Evolutionary conservation across 106 monocot species (phyloP).

Genomic region (Platanthera guangdongensis): DNA sequence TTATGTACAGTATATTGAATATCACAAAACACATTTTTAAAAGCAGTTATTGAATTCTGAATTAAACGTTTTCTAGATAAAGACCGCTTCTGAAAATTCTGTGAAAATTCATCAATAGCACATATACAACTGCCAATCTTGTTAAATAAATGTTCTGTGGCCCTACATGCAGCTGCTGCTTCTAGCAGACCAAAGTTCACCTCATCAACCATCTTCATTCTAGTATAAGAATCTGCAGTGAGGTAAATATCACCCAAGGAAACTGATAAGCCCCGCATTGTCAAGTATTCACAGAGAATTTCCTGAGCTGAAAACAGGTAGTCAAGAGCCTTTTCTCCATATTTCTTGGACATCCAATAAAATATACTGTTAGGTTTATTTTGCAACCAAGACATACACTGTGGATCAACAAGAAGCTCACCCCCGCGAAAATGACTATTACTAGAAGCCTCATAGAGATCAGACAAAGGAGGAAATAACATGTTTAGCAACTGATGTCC

Average conservation of each 20-base stretch:
- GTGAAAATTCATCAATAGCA: slow-evolving; percentile 12
- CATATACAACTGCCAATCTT: slow-evolving; percentile 15
- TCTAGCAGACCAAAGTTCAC: slow-evolving; percentile 50
- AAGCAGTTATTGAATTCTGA: slow-evolving; percentile 40
- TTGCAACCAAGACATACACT: slow-evolving; percentile 36
- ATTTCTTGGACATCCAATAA: slow-evolving; percentile 43
- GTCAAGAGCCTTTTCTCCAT: slow-evolving; percentile 50
- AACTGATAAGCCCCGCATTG: slow-evolving; percentile 68
- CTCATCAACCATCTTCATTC: slow-evolving; percentile 58
- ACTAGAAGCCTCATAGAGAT: slow-evolving; percentile 16
- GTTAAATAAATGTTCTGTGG: slow-evolving; percentile 33
- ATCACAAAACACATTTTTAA: slow-evolving; percentile 59
- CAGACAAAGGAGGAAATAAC: slow-evolving; percentile 43
- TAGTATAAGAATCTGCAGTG: slow-evolving; percentile 38
- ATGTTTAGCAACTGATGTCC: slow-evolving; percentile 62
- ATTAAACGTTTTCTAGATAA: slow-evolving; percentile 10
- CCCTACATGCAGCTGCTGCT: slow-evolving; percentile 35
- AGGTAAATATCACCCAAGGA: slow-evolving; percentile 72
- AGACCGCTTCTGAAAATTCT: slow-evolving; percentile 9
- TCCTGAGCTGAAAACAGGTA: slow-evolving; percentile 55
- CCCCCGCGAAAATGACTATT: slow-evolving; percentile 19
- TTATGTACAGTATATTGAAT: slow-evolving; percentile 35
- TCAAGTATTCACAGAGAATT: slow-evolving; percentile 71
- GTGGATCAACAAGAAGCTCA: slow-evolving; percentile 12
- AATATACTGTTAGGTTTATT: slow-evolving; percentile 32